Conservation (phyloP, 1,139 yeast species). For the Sugiyamaella grinbergsii region DNA sequence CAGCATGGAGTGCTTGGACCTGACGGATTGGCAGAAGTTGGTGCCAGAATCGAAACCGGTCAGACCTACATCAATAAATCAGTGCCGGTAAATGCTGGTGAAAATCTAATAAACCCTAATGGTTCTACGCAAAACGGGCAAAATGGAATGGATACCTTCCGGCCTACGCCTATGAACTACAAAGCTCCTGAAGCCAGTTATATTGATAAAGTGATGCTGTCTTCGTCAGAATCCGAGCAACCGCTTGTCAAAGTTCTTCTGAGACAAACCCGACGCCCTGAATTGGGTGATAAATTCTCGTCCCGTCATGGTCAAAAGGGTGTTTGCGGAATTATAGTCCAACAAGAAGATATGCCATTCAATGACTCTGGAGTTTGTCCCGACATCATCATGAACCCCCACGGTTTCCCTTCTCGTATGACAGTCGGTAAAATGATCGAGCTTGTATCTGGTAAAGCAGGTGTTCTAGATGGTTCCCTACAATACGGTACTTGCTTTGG, state of each 20-base stretch:
- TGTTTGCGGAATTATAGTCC: slow-evolving; percentile 96
- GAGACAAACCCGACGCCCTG: slow-evolving; percentile 97
- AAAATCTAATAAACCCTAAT: slow-evolving; percentile 58
- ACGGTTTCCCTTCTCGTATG: slow-evolving; percentile 99
- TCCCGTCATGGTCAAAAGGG: slow-evolving; percentile 99
- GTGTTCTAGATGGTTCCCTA: slow-evolving; percentile 85
- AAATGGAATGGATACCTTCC: slow-evolving; percentile 51
- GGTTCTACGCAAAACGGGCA: slow-evolving; percentile 27
- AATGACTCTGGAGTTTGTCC: slow-evolving; percentile 88
- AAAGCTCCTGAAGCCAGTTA: slow-evolving; percentile 95
- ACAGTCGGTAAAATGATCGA: slow-evolving; percentile 99
- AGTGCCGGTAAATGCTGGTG: slow-evolving; percentile 86
- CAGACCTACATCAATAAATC: slow-evolving; percentile 92
- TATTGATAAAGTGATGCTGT: slow-evolving; percentile 96
- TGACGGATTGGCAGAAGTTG: slow-evolving; percentile 97
- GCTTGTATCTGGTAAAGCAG: slow-evolving; percentile 94
- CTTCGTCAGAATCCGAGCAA: slow-evolving; percentile 93
- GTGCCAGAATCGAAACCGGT: slow-evolving; percentile 85
- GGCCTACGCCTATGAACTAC: slow-evolving; percentile 89
- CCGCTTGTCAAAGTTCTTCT: slow-evolving; percentile 87
- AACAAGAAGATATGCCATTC: slow-evolving; percentile 95
- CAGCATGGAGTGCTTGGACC: slow-evolving; percentile 87
- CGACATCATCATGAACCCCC: slow-evolving; percentile 97
- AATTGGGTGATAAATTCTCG: slow-evolving; percentile 94
- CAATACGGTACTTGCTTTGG: slow-evolving; percentile 99